Base-by-base conservation (phyloP, 2,329 filamentous ascomycete species). In the Septoria linicola region DNA sequence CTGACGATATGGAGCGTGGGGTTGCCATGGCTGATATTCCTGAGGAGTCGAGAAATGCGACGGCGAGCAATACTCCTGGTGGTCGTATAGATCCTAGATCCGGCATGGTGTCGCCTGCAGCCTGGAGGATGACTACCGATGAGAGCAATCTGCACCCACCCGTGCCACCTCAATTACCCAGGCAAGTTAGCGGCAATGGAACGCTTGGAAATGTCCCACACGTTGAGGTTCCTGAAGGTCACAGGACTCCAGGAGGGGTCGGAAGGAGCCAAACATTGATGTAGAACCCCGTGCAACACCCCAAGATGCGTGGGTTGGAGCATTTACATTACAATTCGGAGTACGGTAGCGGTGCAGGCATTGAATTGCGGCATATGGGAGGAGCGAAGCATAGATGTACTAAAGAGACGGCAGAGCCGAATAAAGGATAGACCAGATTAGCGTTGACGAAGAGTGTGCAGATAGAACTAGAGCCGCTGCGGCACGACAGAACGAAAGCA, bases 1-100 rank as follows among this genome's bases (percentile, higher is more conserved):
- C 51, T 10, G 64, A 65, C 23, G 65, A 68, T 6, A 45, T 65
- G 54, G 69, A 71, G 46, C 59, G 52, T 19, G 69, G 69, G 2
- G 44, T 47, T 16, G 42, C 48, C 5, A 65, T 71, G 63, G 65
- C 66, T 1, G 66, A 67, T 30, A 70, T 71, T 35, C 67, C 68
- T 6, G 70, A 73, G 45, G 52, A 63, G 39, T 46, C 45, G 17
- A 30, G 31, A 31, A 45, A 47, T 40, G n/a, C 44, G 4, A 51
- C 21, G 19, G 25, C 17, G n/a, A 27, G 25, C 19, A 47, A 49
- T 35, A 46, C 49, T 16, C 39, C 49, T 13, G 49, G 44, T 30
- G 48, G 54, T 7, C 53, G 59, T 2, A 54, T 70, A 4, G 67
- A 70, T 50, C 64, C 67, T 1, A 36, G 67, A n/a, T 60, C 54